Evolutionary conservation across 129 eudicot species (phyloP), one percentile per base, ranked within the genome.

Genomic region (Tanacetum coccineum): DNA sequence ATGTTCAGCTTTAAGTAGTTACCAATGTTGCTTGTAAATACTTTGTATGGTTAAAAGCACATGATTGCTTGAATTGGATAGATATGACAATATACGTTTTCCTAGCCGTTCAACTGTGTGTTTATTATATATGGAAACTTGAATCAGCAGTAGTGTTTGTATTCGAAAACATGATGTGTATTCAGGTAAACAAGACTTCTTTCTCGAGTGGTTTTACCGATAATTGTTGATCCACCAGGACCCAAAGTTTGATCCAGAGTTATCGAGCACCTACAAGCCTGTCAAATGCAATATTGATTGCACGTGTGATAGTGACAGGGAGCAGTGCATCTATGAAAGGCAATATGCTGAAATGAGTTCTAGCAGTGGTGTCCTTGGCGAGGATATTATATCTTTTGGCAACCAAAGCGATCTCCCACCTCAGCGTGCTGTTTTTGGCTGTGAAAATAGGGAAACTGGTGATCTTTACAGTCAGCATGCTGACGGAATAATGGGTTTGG

Each of bases 401-500:
- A 90, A 89, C 64, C 86, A 78, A 82, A 94, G 99, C 74, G 90
- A 84, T 48, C 97, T 94, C 49, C 65, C 70, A 40, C 97, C 99
- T 48, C 99, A 94, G 77, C 90, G 85, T 58, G 95, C 94, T 52
- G 84, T 82, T 62, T 94, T 94, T 65, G 99, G 99, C 18, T 94
- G 99, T 76, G 99, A 94, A 78, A 89, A 81, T 70, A 59, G 78
- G 60, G 99, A 94, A 83, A 94, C 99, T 0, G 99, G 99, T 50
- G 95, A 87, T 71, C 88, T 94, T 13, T 94, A 85, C 74, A 94
- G 90, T 76, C 97, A 94, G 68, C 95, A 86, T 76, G 97, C 97
- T 75, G 99, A 94, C 78, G 99, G 99, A 42, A 94, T 94, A 74
- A 94, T 94, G 93, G 99, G 99, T 58, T 77, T 94, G 80, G 99